Conservation (phyloP, 2,329 filamentous ascomycete species). For the Arthrinium phaeospermum region DNA sequence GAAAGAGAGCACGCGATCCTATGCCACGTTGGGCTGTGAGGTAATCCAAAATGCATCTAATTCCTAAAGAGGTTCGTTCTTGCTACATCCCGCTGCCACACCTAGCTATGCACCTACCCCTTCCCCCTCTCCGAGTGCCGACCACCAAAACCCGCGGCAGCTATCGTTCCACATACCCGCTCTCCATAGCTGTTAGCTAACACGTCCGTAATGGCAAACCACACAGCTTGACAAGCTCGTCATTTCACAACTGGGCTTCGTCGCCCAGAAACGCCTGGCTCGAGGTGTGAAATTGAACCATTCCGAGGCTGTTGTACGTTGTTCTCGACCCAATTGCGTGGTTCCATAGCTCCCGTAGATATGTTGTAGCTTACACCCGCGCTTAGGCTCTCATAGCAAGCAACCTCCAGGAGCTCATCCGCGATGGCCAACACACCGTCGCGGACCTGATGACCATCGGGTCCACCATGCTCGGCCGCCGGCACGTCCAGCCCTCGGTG, state of each 20-base stretch:
- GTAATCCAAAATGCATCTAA: slow-evolving; percentile 37
- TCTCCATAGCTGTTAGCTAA: not conserved
- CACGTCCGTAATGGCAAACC: not conserved
- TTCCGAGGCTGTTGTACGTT: slow-evolving; percentile 77
- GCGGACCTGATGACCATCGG: slow-evolving; percentile 93
- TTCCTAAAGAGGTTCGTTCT: slow-evolving; percentile 39
- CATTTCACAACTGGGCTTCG: slow-evolving; percentile 84
- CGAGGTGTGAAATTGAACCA: slow-evolving; percentile 90
- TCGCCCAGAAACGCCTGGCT: slow-evolving; percentile 87
- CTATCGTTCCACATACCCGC: not conserved
- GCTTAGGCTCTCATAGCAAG: slow-evolving; percentile 78
- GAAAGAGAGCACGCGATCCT: not conserved
- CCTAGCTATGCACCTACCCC: slow-evolving; percentile 23
- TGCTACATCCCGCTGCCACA: not conserved
- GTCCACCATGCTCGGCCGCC: slow-evolving; percentile 88
- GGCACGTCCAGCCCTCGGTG: slow-evolving; percentile 87
- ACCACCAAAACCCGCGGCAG: slow-evolving; percentile 1
- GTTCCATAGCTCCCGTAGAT: too few relatives aligned
- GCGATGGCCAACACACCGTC: slow-evolving; percentile 92
- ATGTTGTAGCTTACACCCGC: not conserved
- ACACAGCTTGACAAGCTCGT: slow-evolving; percentile 95
- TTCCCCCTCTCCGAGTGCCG: not conserved
- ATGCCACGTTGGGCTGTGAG: not conserved
- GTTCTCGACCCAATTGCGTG: not conserved
- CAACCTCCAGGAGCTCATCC: slow-evolving; percentile 94